Evolutionary conservation across 2,329 filamentous ascomycete species (phyloP), one percentile per base, ranked within the genome.

Genomic region (Pseudocercospora macadamiae): DNA sequence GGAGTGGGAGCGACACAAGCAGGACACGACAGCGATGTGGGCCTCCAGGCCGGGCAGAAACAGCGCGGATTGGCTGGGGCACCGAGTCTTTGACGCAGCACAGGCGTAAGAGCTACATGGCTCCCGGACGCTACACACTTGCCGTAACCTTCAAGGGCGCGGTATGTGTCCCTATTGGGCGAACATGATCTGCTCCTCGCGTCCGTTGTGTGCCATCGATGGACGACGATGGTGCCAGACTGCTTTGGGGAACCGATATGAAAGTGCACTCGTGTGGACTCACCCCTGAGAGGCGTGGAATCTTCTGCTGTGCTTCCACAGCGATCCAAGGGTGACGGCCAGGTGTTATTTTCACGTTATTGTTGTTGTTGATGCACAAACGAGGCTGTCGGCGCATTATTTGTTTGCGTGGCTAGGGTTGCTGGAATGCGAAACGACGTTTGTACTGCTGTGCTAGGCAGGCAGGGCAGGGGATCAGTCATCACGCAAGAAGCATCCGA

Each of bases 271-370:
- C n/a, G n/a, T n/a, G n/a, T n/a, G n/a, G n/a, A 52, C 7, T 51
- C 49, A n/a, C 57, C 57, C 57, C 52, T 55, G 57, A 55, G 48
- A 36, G 45, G 34, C 47, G 57, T 51, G 44, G 57, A 55, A 55
- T 42, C 42, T 59, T 59, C 57, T 52, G 57, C 42, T 42, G 57
- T 55, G 57, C 57, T 59, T 55, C 52, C 57, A 55, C 45, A 14
- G 12, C 23, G 23, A 55, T 25, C 37, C 51, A 42, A 37, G 36
- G 39, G 23, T 48, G 39, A 26, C 53, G 53, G 9, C n/a, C n/a
- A 12, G 12, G 14, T 42, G 37, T n/a, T n/a, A 12, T 19, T 42
- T 19, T 42, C 37, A 42, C 37, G 37, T 48, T 32, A n/a, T 28
- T 32, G 53, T 48, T 19, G 53, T n/a, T n/a, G n/a, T n/a, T n/a